A percentile compares a stretch with the other conserved stretches of the same genome.
phyloP scores from a whole-genome alignment of 208 protist genomes.

The Angomonas deanei region DNA sequence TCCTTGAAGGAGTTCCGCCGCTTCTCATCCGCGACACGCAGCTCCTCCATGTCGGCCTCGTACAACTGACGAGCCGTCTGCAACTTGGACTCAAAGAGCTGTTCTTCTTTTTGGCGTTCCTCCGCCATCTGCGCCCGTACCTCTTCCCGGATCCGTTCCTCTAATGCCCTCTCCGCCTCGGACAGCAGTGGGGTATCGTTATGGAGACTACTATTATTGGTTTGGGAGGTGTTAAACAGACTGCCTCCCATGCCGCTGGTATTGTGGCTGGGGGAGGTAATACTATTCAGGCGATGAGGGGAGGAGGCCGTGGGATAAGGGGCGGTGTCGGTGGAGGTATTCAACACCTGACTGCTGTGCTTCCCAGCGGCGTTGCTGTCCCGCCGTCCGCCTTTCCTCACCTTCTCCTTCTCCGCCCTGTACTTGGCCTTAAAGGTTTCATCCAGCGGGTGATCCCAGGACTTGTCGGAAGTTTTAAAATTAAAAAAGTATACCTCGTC shows the following conservation, averaged over 20 bases:
- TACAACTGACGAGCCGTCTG: slow-evolving; percentile 28
- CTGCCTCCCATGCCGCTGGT: slow-evolving; percentile 1
- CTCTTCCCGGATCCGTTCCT: slow-evolving; percentile 64
- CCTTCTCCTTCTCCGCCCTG: slow-evolving; percentile 61
- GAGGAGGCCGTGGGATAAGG: not conserved
- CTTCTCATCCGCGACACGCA: slow-evolving; percentile 21
- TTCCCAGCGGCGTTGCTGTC: not conserved
- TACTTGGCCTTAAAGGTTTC: slow-evolving; percentile 78
- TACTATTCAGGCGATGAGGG: not conserved
- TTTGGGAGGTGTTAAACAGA: not conserved
- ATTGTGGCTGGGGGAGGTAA: not conserved
- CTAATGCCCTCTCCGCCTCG: slow-evolving; percentile 67
- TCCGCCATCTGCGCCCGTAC: slow-evolving; percentile 26
- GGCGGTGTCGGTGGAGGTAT: not conserved
- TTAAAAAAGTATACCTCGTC: slow-evolving; percentile 97
- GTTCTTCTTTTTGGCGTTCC: slow-evolving; percentile 40
- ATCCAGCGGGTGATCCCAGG: slow-evolving; percentile 95
- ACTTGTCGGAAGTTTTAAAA: slow-evolving; percentile 91
- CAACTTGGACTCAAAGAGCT: slow-evolving; percentile 27
- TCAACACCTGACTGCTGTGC: not conserved
- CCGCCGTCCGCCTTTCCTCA: not conserved
- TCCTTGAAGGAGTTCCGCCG: slow-evolving; percentile 17
- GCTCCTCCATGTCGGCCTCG: slow-evolving; percentile 39
- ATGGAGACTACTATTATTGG: not conserved
- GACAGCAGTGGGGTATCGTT: slow-evolving; percentile 43